Evolutionary conservation across 768 basidiomycete genomes (phyloP).

Genomic region (Lactarius quietus): DNA sequence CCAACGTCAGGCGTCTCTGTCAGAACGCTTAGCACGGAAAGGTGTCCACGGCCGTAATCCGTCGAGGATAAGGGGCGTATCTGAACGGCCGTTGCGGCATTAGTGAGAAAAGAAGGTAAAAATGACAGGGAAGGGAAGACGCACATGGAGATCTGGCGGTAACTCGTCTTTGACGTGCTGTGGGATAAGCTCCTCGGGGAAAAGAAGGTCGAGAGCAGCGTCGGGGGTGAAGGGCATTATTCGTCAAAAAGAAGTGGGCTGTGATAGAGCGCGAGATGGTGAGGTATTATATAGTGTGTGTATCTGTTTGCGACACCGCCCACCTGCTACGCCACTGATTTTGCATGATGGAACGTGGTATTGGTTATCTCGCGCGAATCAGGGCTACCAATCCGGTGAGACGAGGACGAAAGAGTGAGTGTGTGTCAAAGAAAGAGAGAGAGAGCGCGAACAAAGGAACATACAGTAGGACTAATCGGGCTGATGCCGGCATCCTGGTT

Average conservation of each 20-base stretch:
- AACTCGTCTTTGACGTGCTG: constrained; percentile 54
- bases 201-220: constrained; percentile 69
- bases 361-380: not conserved
- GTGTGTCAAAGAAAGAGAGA: not conserved
- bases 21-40: constrained; percentile 74
- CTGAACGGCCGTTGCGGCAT: constrained; percentile 37
- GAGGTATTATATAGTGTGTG: not conserved
- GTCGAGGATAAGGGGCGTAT: constrained; percentile 86
- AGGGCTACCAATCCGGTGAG: too few species aligned
- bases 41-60: constrained; percentile 80
- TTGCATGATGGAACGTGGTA: not conserved
- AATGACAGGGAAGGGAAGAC: constrained; percentile 24
- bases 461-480: constrained; percentile 13
- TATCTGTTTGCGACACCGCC: not conserved
- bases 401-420: not conserved
- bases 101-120: not conserved
- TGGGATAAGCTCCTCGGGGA: constrained; percentile 70
- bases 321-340: not conserved
- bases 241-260: not conserved
- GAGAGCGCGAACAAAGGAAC: not conserved
- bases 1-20: constrained; percentile 67
- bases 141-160: constrained; percentile 64
- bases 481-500: constrained; percentile 21
- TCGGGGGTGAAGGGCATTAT: constrained; percentile 55
- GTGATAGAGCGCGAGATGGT: not conserved